Base-by-base conservation (phyloP, 495 filamentous ascomycete genomes). In the Aeminium ludgeri region DNA sequence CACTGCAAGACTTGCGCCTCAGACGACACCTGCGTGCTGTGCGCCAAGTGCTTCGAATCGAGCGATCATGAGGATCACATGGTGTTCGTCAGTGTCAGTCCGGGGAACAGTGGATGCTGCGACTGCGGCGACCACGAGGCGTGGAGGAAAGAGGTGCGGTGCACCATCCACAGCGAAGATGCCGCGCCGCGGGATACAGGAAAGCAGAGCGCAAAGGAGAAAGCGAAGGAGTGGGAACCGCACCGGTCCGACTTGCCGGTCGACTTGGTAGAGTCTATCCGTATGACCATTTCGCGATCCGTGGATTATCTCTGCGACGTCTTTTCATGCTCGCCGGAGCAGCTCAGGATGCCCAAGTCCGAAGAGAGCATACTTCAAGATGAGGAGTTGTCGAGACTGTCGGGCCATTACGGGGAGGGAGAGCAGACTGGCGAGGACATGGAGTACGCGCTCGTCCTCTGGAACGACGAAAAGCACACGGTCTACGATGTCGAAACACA, bases 401-500 rank as follows among this genome's bases (percentile, higher is more conserved):
- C 70, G 12, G 69, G 80, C 0, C 70, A 70, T 13, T 91, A 85
- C 63, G 63, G 66, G 1, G 74, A 73, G 1, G 69, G 78, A 43
- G 19, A 28, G 6, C 23, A 25, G 23, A 49, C 52, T 25, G 68
- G 74, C 17, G 65, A 65, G 17, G 61, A 73, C 17, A 69, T 75
- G 11, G 85, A 94, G 51, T 97, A 76, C 56, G 76, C 83, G 3
- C 61, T 97, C n/a, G 59, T 94, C 15, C 65, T 97, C 6, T 97
- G 89, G 89, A 97, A 97, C 50, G 89, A 97, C 45, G 89, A 97
- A 59, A 97, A 97, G 62, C 89, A 97, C 56, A 96, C 89, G 0
- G 76, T 95, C 37, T 66, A 71, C n/a, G 89, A 96, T 57, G 86
- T 97, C 8, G 63, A 76, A 42, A 71, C 86, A 25, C 86, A 94